A percentile compares a stretch with the other conserved stretches of the same genome.
phyloP scores from a whole-genome alignment of 129 eudicot genomes.

The Flaveria robusta region DNA sequence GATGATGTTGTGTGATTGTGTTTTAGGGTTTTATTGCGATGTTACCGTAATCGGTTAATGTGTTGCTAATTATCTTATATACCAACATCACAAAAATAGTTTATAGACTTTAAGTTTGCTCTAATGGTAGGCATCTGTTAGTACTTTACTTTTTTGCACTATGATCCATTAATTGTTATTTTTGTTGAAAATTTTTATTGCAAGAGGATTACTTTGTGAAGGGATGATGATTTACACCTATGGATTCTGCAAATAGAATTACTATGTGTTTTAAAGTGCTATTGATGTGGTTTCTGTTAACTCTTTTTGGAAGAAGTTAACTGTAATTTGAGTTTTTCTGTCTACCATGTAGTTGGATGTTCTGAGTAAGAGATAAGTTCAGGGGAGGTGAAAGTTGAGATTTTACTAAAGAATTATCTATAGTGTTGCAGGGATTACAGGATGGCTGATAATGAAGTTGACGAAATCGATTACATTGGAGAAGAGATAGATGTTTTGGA shows the following conservation, averaged over 20 bases:
- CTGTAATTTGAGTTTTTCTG: no score
- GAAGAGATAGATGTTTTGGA: slow-evolving; percentile 59
- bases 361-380: background rate
- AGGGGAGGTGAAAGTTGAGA: background rate
- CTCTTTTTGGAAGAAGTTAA: no score
- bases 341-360: background rate
- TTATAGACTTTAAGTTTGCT: background rate
- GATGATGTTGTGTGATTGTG: background rate
- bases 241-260: no score
- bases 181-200: background rate
- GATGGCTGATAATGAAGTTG: slow-evolving; percentile 46
- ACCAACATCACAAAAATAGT: background rate
- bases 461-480: slow-evolving; percentile 49
- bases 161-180: background rate
- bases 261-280: background rate
- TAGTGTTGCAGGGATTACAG: slow-evolving; percentile 34
- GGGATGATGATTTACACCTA: background rate
- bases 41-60: slow-evolving; percentile 4
- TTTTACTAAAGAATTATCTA: background rate
- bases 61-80: background rate
- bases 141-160: background rate
- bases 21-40: background rate
- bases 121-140: slow-evolving; percentile 1
- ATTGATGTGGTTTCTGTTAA: background rate
- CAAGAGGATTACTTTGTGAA: background rate